Evolutionary conservation across 768 basidiomycete species (phyloP), one percentile per base, ranked within the genome.

Genomic region (Rubroboletus satanas): DNA sequence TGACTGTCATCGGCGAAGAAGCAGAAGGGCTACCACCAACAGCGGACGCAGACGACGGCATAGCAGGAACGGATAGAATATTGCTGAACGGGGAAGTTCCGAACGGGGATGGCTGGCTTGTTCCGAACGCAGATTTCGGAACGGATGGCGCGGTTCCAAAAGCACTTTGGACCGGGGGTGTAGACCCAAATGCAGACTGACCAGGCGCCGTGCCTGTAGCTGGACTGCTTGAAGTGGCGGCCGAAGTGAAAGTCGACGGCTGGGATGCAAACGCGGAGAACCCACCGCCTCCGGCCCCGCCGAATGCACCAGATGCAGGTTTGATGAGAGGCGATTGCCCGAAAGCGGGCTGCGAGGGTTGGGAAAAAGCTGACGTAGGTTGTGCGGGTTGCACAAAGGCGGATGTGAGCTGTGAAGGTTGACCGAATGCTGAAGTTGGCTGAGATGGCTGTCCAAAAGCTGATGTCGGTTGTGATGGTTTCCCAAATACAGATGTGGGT

Each of bases 231-330:
- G 63, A 29, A 45, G 55, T 21, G 2, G 55, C 29, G 26, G 51
- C 54, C 1, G 67, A 54, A 10, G 60, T 70, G 60, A 84, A 83
- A 18, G 76, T 64, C 17, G 80, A 66, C 0, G 78, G 73, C 42
- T 77, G 73, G 5, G 73, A 71, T n/a, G 79, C 71, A 62, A 84
- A 84, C 5, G 79, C 76, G 32, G 79, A 77, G 56, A 82, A 83
- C 4, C 72, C 79, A 15, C 78, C 73, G 2, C 77, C 73, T 15
- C 67, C 66, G 42, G 76, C 71, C 0, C 72, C 70, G 44, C 71
- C 69, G 52, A 85, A 85, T 2, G 79, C 80, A 3, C 82, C 81
- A 6, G 77, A 70, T 5, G 77, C 73, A 5, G 82, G 77, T 56
- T 79, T 79, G 53, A 83, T 76, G 23, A 82, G 52, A 32, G 65